Evolutionary conservation across 164 flowering plant genomes (phyloP).

Genomic region (Malania oleifera): DNA sequence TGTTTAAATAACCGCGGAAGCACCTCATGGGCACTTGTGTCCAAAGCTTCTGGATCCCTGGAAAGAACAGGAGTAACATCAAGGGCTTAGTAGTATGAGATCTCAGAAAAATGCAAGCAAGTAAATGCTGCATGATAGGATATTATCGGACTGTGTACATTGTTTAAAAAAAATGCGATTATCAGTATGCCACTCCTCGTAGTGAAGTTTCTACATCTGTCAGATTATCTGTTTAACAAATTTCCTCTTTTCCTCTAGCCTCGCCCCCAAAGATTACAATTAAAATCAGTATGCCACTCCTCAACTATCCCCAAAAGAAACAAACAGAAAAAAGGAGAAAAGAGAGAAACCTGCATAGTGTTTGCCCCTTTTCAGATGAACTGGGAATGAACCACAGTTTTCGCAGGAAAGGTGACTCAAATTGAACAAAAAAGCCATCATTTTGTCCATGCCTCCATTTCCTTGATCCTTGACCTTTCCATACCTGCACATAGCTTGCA

Average conservation of each 20-base stretch:
- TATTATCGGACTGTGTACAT: not conserved
- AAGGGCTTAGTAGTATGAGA: not conserved
- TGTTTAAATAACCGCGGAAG: slow-evolving; percentile 73
- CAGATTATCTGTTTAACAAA: too few species aligned
- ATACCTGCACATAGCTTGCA: slow-evolving; percentile 46
- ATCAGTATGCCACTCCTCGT: too few species aligned
- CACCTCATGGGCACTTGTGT: slow-evolving; percentile 63
- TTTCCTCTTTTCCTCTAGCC: too few species aligned
- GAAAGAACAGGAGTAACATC: not conserved
- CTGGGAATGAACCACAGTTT: slow-evolving; percentile 88
- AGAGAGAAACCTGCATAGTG: slow-evolving; percentile 68
- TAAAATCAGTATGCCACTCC: not conserved
- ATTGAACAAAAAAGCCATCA: slow-evolving; percentile 89
- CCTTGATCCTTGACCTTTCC: slow-evolving; percentile 97
- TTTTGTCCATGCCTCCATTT: slow-evolving; percentile 91
- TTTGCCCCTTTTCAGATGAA: slow-evolving; percentile 64
- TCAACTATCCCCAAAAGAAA: not conserved
- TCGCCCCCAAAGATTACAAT: too few species aligned
- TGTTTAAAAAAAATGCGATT: too few species aligned
- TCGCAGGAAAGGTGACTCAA: slow-evolving; percentile 66
- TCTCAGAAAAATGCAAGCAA: not conserved
- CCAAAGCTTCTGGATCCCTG: slow-evolving; percentile 82
- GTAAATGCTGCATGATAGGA: not conserved
- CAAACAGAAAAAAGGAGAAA: slow-evolving; percentile 8
- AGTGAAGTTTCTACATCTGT: too few species aligned